Percentiles rank a stretch among this genome's conserved stretches.
Conservation (phyloP, 2,329 filamentous ascomycete genomes). For the Ascochyta koolunga region DNA sequence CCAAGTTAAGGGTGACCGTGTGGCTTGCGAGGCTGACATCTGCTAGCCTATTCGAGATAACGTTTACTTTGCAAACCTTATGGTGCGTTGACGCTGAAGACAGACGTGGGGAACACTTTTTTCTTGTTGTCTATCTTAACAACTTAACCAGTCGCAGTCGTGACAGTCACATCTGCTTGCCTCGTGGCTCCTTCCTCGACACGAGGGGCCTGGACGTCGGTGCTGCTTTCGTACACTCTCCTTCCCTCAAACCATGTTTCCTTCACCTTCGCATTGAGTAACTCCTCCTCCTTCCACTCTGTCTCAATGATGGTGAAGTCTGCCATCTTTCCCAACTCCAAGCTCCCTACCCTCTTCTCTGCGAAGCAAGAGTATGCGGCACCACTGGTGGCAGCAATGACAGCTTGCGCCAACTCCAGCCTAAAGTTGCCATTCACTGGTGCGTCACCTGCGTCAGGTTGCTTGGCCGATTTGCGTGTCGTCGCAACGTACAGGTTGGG, state of each 20-base stretch:
- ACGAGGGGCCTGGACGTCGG: neutral
- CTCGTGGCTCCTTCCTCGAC: slow-evolving; percentile 3
- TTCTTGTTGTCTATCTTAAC: neutral
- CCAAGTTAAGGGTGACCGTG: slow-evolving; percentile 10
- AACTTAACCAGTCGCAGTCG: neutral
- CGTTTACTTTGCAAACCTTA: neutral
- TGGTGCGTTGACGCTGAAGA: neutral
- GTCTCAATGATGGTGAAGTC: slow-evolving; percentile 65
- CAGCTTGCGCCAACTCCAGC: slow-evolving; percentile 60
- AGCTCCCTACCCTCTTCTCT: slow-evolving; percentile 59
- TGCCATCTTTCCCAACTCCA: slow-evolving; percentile 60
- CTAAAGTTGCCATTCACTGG: slow-evolving; percentile 61
- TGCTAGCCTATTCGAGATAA: neutral
- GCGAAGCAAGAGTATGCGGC: slow-evolving; percentile 65
- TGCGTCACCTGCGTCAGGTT: slow-evolving; percentile 49
- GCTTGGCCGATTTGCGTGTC: slow-evolving; percentile 61
- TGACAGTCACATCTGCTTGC: slow-evolving; percentile 2
- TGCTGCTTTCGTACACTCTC: slow-evolving; percentile 27
- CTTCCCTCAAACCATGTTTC: slow-evolving; percentile 63
- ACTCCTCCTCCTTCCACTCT: slow-evolving; percentile 54
- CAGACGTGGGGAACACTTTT: neutral
- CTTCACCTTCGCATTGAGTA: slow-evolving; percentile 55
- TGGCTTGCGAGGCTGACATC: slow-evolving; percentile 7
- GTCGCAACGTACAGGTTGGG: slow-evolving; percentile 66
- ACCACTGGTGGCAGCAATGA: slow-evolving; percentile 61